Base-by-base conservation (phyloP, 805 yeast species). In the Kluyveromyces starmeri region DNA sequence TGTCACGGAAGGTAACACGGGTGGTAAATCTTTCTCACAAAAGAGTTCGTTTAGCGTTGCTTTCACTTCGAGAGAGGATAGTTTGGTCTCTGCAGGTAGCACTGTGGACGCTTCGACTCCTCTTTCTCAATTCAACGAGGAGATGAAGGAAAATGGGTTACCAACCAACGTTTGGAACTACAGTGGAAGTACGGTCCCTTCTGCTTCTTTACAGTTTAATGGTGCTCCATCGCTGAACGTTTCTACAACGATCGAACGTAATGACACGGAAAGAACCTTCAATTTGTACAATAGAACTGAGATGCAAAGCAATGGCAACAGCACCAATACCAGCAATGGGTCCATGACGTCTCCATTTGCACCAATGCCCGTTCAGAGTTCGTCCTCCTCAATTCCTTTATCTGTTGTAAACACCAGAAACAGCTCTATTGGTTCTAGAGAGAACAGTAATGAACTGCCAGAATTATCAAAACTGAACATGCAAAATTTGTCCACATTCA, bases 121-220 rank as follows among this genome's bases (percentile, higher is more conserved):
- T 11, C 19, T 26, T 4, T 18, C 12, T 11, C 22, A 10, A 3
- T 16, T 18, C 4, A 18, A 30, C 7, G 26, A 30, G 6, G 26
- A 11, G 20, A 2, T 30, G 19, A 30, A 30, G 17, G 25, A 30
- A 11, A 20, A 20, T 13, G 5, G 17, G 5, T 8, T 16, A 21
- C 15, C 33, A 10, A 19, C 25, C 21, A 20, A 25, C 11, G 16
- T 23, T 19, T 40, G 53, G 44, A 51, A 55, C 4, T 56, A 55
- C 33, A 56, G 61, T 42, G 61, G 61, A 3, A 52, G 59, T 8
- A 51, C 60, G 4, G 50, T 48, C 3, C 58, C 58, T 3, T 41
- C 40, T 20, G 58, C 61, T 0, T 60, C 61, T 2, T 33, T 46
- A 2, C 38, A 43, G 4, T 46, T 56, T 19, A 33, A 38, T 27